These are phyloP conservation scores for Trichocladium uniseriatum DNA, from an alignment of 495 filamentous ascomycete species.

Conservation along the genomic window DNA sequence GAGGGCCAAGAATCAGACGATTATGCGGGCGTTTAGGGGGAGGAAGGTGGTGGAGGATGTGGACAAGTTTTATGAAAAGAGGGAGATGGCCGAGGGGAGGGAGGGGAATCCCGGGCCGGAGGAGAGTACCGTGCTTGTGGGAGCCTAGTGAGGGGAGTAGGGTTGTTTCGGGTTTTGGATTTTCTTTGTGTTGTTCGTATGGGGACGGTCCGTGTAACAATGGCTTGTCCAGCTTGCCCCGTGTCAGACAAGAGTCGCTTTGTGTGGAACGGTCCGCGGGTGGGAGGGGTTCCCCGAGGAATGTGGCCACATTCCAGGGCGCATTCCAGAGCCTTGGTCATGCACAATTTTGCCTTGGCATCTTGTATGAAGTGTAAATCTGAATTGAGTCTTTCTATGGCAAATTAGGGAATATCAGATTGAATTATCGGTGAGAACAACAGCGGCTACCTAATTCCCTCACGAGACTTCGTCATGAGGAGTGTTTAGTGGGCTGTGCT, in stretches of 20 bases:
- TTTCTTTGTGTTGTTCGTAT: no score
- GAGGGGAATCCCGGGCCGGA: conserved; percentile 13
- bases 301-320: not conserved
- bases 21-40: conserved; percentile 39
- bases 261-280: no score
- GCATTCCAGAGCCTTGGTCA: not conserved
- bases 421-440: no score
- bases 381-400: no score
- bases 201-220: not conserved
- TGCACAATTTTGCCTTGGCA: no score
- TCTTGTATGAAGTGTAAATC: no score
- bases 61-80: conserved; percentile 32
- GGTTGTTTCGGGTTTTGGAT: no score
- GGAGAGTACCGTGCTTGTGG: conserved; percentile 30
- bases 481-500: no score
- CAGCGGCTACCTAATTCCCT: no score
- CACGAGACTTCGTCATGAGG: no score
- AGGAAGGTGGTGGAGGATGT: conserved; percentile 42
- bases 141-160: conserved; percentile 4
- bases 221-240: not conserved
- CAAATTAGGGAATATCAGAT: no score
- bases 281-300: not conserved
- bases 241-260: no score
- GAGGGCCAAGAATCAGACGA: conserved; percentile 25
- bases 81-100: conserved; percentile 15